These are phyloP conservation scores for Talaromyces sp. DNA, from an alignment of 2,329 filamentous ascomycete species.

Conservation along the genomic window DNA sequence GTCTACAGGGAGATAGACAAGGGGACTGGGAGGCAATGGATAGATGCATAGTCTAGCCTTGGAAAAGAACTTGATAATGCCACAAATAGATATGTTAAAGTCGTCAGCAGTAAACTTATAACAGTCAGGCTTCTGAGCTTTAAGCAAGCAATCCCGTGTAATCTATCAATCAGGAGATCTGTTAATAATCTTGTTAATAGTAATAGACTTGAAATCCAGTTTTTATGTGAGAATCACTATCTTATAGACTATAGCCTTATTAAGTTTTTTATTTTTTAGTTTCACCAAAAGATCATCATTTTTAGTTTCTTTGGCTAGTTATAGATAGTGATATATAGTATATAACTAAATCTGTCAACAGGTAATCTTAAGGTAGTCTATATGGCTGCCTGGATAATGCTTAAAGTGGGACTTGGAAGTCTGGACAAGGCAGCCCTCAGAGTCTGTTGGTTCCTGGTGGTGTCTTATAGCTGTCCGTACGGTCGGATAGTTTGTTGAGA, in stretches of 20 bases:
- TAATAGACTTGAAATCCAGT: neutral
- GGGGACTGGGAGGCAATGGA: neutral
- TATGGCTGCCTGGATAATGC: neutral
- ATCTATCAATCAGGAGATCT: neutral
- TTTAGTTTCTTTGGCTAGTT: neutral
- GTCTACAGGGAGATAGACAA: neutral
- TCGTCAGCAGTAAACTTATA: neutral
- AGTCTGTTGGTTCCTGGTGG: neutral
- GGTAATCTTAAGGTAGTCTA: constrained; percentile 10
- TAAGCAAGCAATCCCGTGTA: neutral
- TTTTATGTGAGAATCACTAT: neutral
- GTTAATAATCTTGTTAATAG: neutral
- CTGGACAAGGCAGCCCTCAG: neutral
- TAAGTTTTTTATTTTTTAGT: neutral
- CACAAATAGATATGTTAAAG: neutral
- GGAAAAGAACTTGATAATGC: neutral
- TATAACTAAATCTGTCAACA: constrained; percentile 28
- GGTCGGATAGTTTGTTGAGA: neutral
- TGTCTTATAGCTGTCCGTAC: neutral
- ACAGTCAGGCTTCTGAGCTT: neutral
- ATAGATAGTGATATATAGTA: constrained; percentile 25
- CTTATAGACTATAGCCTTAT: neutral
- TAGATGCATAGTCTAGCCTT: neutral
- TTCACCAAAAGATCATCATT: neutral
- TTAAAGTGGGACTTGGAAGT: neutral